These are phyloP conservation scores for Colletotrichum sp. DNA, from an alignment of 2,329 filamentous ascomycete genomes.

Conservation along the genomic window DNA sequence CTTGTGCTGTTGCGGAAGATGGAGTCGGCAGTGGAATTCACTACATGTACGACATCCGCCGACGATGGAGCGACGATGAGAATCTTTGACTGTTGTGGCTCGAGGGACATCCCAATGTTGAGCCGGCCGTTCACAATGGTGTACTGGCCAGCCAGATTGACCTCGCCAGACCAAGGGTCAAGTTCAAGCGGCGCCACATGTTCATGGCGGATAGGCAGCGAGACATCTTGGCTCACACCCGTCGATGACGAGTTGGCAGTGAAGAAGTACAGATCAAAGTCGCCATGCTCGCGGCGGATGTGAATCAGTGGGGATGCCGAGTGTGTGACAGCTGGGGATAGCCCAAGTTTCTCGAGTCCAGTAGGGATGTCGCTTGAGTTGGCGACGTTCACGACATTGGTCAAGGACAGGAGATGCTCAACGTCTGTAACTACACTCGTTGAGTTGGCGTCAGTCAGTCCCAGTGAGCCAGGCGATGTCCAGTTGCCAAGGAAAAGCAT, in stretches of 20 bases:
- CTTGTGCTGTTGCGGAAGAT: not conserved
- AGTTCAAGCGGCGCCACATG: not conserved
- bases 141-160: not conserved
- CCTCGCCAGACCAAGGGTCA: not conserved
- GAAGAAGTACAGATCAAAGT: not conserved
- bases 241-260: not conserved
- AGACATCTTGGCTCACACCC: not conserved
- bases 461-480: not conserved
- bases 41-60: not conserved
- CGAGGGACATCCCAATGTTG: not conserved
- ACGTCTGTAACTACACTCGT: fast-evolving
- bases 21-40: not conserved
- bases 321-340: not conserved
- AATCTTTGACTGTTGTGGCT: not conserved
- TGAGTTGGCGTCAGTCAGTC: fast-evolving
- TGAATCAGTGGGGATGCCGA: not conserved
- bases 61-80: not conserved
- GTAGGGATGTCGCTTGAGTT: not conserved
- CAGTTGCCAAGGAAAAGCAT: not conserved
- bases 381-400: not conserved
- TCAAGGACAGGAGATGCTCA: not conserved
- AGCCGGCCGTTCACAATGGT: not conserved
- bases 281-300: not conserved
- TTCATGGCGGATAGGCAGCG: not conserved
- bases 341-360: not conserved